These are phyloP conservation scores for Delphinella strobiligena DNA, from an alignment of 2,329 filamentous ascomycete species.

Conservation along the genomic window DNA sequence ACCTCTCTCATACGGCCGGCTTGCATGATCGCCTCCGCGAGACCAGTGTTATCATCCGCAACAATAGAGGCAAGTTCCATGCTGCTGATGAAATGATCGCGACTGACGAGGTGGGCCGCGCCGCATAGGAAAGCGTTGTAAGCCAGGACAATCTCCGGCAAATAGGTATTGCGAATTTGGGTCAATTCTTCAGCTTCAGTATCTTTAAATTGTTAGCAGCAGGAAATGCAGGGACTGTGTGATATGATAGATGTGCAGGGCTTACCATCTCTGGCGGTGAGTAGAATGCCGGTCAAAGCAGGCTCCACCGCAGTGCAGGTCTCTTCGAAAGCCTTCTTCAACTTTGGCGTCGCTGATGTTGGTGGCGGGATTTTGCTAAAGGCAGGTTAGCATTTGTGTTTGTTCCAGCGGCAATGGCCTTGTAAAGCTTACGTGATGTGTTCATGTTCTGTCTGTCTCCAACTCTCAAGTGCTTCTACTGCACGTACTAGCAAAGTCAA, in stretches of 20 bases:
- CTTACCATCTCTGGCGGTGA: conserved; percentile 15
- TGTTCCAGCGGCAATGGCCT: no score
- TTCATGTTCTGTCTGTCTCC: conserved; percentile 29
- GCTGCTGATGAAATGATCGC: conserved; percentile 66
- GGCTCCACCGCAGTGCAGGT: conserved; percentile 26
- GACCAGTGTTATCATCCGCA: conserved; percentile 31
- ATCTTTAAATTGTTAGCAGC: conserved; percentile 21
- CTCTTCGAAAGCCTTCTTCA: conserved; percentile 28
- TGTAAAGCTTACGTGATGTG: conserved; percentile 21
- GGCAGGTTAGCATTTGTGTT: neutral
- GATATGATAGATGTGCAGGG: neutral
- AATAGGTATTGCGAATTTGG: conserved; percentile 60
- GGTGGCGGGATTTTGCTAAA: conserved; percentile 10
- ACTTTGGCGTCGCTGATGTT: conserved; percentile 13
- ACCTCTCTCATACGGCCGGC: conserved; percentile 33
- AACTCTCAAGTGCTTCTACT: conserved; percentile 30
- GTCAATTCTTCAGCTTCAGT: conserved; percentile 49
- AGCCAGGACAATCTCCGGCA: conserved; percentile 75
- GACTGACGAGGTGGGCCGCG: conserved; percentile 59
- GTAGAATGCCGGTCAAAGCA: conserved; percentile 22
- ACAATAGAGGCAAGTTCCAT: conserved; percentile 75
- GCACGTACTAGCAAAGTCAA: conserved; percentile 30
- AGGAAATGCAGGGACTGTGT: neutral
- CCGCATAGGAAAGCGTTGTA: conserved; percentile 74
- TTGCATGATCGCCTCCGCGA: conserved; percentile 26